Evolutionary conservation across 371 early-diverging fungal genomes (phyloP), one percentile per base, ranked within the genome.

Genomic region (Haplosporangium sp.): DNA sequence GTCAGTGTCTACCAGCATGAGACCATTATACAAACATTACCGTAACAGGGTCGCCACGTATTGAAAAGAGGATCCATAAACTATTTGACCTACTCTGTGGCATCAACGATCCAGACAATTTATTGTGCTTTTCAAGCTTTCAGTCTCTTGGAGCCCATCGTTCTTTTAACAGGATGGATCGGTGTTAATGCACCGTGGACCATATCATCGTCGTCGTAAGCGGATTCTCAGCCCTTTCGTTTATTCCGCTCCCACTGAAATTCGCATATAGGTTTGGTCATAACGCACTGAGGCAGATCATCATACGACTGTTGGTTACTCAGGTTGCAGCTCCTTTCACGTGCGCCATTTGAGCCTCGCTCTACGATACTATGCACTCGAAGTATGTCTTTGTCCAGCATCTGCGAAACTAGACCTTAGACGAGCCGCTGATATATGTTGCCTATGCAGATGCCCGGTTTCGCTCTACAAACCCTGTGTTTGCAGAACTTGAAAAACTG

Each of bases 151-250:
- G 87, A 90, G 63, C 76, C 91, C n/a, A 87, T 93, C 81, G 89
- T 93, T 0, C 94, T 92, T 0, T 79, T 93, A 62, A 87, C 91
- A 0, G 92, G 92, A 13, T 86, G 92, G 47, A 90, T 88, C 71
- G 94, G 94, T 18, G 83, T 86, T 0, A 85, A 88, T 23, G 84
- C 91, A 0, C 91, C 92, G 89, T 86, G 5, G 93, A 92, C 75
- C 51, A 85, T 20, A 88, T 93, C 54, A 83, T 91, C 12, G 86
- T 87, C 0, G 62, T 88, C 18, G 73, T 93, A 14, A 83, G 86
- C 20, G 91, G 89, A 14, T 80, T 88, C 73, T 64, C 86, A n/a
- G n/a, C n/a, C n/a, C n/a, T n/a, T n/a, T n/a, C n/a, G n/a, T 20
- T 51, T 82, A 9, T 86, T 84, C 45, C 74, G 85, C 80, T 40